A percentile compares a stretch with the other conserved stretches of the same genome.
Conservation (phyloP, 2,329 filamentous ascomycete genomes). For the Didymella sp. region DNA sequence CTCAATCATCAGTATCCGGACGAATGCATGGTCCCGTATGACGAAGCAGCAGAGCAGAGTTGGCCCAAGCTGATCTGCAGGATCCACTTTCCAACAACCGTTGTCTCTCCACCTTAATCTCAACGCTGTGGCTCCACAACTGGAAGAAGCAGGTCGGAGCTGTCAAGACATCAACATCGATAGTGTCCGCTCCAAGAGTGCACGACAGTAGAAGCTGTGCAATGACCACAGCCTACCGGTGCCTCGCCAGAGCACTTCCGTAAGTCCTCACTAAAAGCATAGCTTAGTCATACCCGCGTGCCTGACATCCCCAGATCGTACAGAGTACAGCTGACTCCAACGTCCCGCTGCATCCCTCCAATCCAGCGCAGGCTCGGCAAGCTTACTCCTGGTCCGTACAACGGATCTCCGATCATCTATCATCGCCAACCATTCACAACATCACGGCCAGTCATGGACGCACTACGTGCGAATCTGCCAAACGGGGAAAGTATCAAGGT, state of each 20-base stretch:
- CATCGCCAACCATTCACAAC: background rate
- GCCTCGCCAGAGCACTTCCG: constrained; percentile 30
- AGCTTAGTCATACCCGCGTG: constrained; percentile 25
- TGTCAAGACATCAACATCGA: background rate
- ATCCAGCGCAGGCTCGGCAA: constrained; percentile 1
- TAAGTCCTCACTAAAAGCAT: constrained; percentile 32
- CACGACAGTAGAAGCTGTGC: background rate
- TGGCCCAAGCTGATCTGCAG: constrained; percentile 17
- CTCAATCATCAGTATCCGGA: constrained; percentile 1
- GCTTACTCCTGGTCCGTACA: constrained; percentile 8
- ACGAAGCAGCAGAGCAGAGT: constrained; percentile 6
- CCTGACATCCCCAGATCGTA: constrained; percentile 31
- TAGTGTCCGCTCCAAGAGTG: background rate
- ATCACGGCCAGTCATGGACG: constrained; percentile 1
- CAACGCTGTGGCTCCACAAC: background rate
- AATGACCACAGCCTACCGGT: constrained; percentile 17
- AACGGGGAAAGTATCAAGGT: constrained; percentile 14
- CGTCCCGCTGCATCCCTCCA: background rate
- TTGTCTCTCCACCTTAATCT: background rate
- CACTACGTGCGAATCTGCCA: background rate
- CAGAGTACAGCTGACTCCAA: constrained; percentile 18
- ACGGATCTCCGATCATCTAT: constrained; percentile 9
- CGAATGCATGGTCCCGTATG: constrained; percentile 15
- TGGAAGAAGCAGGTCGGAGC: background rate
- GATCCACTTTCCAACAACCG: constrained; percentile 4